These are phyloP conservation scores for Penicillium diatomitis DNA, from an alignment of 495 filamentous ascomycete species.

Conservation along the genomic window DNA sequence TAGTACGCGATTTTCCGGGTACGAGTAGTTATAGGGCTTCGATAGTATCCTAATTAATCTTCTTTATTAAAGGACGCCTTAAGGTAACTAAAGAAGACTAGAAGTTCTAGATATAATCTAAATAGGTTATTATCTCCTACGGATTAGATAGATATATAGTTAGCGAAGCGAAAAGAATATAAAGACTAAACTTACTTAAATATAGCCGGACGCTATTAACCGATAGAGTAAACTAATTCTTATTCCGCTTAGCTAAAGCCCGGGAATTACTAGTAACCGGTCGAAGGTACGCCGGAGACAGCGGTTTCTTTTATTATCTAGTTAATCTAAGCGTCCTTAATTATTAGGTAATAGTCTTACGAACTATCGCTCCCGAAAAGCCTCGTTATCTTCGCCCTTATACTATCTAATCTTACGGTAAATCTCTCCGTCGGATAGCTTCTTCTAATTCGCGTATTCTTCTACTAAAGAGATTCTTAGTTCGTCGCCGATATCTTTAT, in stretches of 20 bases:
- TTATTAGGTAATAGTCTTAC: not conserved
- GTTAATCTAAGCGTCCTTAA: not conserved
- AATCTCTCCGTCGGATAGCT: slow-evolving; percentile 19
- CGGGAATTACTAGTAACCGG: not conserved
- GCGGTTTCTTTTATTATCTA: not conserved
- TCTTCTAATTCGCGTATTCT: slow-evolving; percentile 21
- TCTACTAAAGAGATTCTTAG: slow-evolving; percentile 15
- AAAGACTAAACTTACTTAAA: not conserved
- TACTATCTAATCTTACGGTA: slow-evolving; percentile 25
- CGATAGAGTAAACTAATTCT: not conserved
- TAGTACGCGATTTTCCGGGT: not conserved
- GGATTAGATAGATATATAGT: too few species aligned
- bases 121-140: not conserved
- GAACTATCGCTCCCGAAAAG: slow-evolving; percentile 3
- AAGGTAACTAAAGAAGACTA: too few species aligned
- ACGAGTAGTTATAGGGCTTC: not conserved
- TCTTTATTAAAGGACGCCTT: too few species aligned
- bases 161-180: not conserved
- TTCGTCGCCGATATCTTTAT: slow-evolving; percentile 17
- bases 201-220: not conserved
- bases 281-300: not conserved
- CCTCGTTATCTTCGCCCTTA: slow-evolving; percentile 7
- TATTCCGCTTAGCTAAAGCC: not conserved
- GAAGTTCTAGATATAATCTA: not conserved
- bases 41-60: not conserved